Conservation (phyloP, 208 protist genomes). For the Balamuthia mandrillaris region DNA sequence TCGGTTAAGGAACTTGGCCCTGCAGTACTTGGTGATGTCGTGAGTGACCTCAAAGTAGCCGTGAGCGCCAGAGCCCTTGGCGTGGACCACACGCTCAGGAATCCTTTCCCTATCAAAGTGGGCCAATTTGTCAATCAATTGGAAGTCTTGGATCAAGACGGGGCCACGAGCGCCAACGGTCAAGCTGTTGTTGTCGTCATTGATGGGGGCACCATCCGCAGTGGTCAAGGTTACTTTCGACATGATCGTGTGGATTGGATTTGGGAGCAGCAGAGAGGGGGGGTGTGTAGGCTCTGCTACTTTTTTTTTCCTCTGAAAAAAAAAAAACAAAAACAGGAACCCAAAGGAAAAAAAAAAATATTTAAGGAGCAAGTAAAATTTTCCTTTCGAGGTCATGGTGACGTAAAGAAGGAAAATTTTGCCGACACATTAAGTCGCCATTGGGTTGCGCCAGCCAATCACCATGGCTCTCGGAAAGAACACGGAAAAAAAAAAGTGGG, state of each 20-base stretch:
- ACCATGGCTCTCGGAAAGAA: no score
- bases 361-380: not conserved
- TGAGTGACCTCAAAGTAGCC: conserved; percentile 72
- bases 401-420: no score
- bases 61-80: conserved; percentile 62
- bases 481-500: no score
- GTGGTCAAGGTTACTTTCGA: conserved; percentile 52
- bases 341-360: not conserved
- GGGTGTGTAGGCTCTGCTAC: not conserved
- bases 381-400: no score
- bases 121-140: conserved; percentile 72
- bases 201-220: conserved; percentile 47
- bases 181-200: conserved; percentile 65
- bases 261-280: not conserved
- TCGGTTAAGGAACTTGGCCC: conserved; percentile 70
- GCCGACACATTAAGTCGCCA: no score
- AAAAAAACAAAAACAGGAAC: no score
- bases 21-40: conserved; percentile 72
- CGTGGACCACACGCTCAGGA: conserved; percentile 71
- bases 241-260: not conserved
- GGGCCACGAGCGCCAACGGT: conserved; percentile 57
- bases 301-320: no score
- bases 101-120: conserved; percentile 77
- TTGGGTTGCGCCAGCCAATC: no score
- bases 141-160: conserved; percentile 69